A percentile compares a stretch with the other conserved stretches of the same genome.
Evolutionary conservation across 371 early-diverging fungal species (phyloP).

Genomic region (Blakeslea trispora): DNA sequence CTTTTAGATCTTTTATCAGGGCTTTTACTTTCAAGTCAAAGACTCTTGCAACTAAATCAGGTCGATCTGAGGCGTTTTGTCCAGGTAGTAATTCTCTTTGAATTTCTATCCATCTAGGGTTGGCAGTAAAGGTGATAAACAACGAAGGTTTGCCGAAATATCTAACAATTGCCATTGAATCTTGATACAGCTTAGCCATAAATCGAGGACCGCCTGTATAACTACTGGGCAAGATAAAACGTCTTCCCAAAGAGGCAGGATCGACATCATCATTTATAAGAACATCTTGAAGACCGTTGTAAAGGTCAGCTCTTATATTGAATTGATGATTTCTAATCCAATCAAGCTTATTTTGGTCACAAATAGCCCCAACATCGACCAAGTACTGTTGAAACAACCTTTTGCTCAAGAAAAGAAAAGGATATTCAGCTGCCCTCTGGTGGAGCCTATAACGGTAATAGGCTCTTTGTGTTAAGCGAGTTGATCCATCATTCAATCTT

Average conservation of each 20-base stretch:
- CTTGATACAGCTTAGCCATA: slow-evolving; percentile 4
- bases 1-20: slow-evolving; percentile 27
- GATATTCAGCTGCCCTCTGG: background rate
- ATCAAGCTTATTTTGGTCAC: slow-evolving; percentile 8
- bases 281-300: slow-evolving; percentile 3
- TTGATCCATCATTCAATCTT: background rate
- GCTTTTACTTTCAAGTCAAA: slow-evolving; percentile 27
- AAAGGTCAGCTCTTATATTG: slow-evolving; percentile 1
- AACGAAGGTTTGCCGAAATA: slow-evolving; percentile 30
- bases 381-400: slow-evolving; percentile 11
- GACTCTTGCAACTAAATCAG: slow-evolving; percentile 21
- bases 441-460: slow-evolving; percentile 7
- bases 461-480: background rate
- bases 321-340: background rate
- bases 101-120: slow-evolving; percentile 9
- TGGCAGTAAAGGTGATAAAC: slow-evolving; percentile 20
- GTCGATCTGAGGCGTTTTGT: slow-evolving; percentile 15
- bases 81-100: slow-evolving; percentile 1
- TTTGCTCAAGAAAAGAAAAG: background rate
- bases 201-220: slow-evolving; percentile 4
- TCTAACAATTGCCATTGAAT: slow-evolving; percentile 1
- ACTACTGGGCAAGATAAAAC: slow-evolving; percentile 2
- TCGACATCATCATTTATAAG: slow-evolving; percentile 1
- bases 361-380: slow-evolving; percentile 8
- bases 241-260: background rate